A percentile compares a stretch with the other conserved stretches of the same genome.
phyloP scores from a whole-genome alignment of 495 filamentous ascomycete species.

The Penicillium soppii region DNA sequence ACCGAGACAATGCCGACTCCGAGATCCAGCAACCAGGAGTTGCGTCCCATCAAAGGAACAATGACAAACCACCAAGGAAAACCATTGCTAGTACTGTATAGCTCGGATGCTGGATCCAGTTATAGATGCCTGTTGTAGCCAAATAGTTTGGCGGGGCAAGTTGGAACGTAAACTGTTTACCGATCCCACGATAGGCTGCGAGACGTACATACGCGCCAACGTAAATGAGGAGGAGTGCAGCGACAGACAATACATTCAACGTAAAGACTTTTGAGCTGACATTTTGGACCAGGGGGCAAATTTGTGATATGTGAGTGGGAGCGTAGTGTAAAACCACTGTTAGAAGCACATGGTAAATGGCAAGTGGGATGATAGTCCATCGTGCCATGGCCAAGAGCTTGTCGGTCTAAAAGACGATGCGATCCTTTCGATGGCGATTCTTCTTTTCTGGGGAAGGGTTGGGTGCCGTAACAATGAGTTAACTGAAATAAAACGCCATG shows the following conservation, averaged over 20 bases:
- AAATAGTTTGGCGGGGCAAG: slow-evolving; percentile 43
- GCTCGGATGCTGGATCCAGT: slow-evolving; percentile 48
- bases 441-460: too few relatives aligned
- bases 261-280: slow-evolving; percentile 29
- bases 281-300: slow-evolving; percentile 16
- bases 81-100: slow-evolving; percentile 38
- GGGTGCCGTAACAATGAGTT: too few relatives aligned
- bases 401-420: too few relatives aligned
- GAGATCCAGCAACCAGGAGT: slow-evolving; percentile 25
- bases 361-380: too few relatives aligned
- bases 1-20: slow-evolving; percentile 7
- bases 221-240: slow-evolving; percentile 27
- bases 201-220: slow-evolving; percentile 34
- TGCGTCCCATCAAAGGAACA: slow-evolving; percentile 36
- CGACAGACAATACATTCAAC: slow-evolving; percentile 23
- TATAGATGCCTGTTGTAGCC: slow-evolving; percentile 44
- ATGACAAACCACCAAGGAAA: slow-evolving; percentile 13
- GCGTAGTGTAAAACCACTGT: slow-evolving; percentile 17
- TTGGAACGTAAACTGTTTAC: slow-evolving; percentile 48
- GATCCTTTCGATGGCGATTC: too few relatives aligned
- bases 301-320: background rate
- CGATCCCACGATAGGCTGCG: slow-evolving; percentile 35
- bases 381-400: too few relatives aligned
- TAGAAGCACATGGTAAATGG: slow-evolving; percentile 31
- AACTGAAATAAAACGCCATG: too few relatives aligned